Conservation (phyloP, 1,284 basidiomycete species). For the Ustilago shanxiensis region DNA sequence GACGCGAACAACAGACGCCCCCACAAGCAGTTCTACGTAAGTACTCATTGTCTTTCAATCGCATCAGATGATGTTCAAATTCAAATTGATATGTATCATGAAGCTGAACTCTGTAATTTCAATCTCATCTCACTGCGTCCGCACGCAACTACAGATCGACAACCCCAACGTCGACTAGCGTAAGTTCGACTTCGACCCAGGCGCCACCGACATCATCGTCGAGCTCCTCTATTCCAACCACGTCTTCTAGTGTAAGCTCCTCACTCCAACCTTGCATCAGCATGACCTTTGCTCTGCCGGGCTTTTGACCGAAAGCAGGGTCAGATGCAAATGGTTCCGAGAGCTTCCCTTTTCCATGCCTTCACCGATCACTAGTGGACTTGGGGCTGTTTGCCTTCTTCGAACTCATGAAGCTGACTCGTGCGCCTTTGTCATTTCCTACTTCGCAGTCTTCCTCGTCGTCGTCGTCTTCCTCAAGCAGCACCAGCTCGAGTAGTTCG, state of each 20-base stretch:
- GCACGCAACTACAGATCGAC: slow-evolving; percentile 3
- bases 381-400: neutral
- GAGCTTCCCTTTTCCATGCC: neutral
- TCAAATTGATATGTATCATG: neutral
- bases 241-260: slow-evolving; percentile 43
- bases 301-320: slow-evolving; percentile 27
- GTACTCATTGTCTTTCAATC: slow-evolving; percentile 1
- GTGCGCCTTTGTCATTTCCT: neutral
- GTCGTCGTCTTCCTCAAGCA: slow-evolving; percentile 9
- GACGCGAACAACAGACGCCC: slow-evolving; percentile 23
- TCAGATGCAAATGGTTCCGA: slow-evolving; percentile 21
- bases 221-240: slow-evolving; percentile 24
- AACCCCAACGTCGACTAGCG: slow-evolving; percentile 33
- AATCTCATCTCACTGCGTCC: neutral
- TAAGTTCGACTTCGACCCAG: slow-evolving; percentile 43
- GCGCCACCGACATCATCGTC: slow-evolving; percentile 21
- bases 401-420: slow-evolving; percentile 5
- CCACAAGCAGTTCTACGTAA: slow-evolving; percentile 16
- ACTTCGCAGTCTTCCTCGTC: neutral
- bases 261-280: slow-evolving; percentile 24
- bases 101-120: slow-evolving; percentile 1
- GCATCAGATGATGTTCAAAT: neutral
- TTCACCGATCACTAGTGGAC: neutral
- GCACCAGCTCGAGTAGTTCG: slow-evolving; percentile 24
- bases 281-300: slow-evolving; percentile 33